Conservation (phyloP, 139 green algal species). For the Picochlorum costavermella region DNA sequence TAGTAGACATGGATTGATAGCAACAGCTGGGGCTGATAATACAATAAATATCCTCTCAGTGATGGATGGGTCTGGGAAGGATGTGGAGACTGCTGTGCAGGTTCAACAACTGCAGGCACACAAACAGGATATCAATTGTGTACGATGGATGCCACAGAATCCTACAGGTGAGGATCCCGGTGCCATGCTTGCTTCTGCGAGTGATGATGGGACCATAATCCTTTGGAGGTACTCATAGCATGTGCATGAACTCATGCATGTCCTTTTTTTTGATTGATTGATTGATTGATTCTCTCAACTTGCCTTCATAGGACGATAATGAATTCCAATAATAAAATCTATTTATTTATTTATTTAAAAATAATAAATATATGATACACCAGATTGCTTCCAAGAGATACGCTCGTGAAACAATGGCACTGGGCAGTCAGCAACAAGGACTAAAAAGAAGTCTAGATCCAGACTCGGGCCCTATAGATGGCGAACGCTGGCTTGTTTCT, state of each 20-base stretch:
- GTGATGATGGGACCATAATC: slow-evolving; percentile 60
- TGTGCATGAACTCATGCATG: not conserved
- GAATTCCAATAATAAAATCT: not conserved
- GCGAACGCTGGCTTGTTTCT: no score
- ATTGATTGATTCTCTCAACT: not conserved
- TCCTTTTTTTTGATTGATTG: no score
- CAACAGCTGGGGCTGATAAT: slow-evolving; percentile 62
- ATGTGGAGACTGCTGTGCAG: slow-evolving; percentile 4
- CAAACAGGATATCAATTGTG: slow-evolving; percentile 71
- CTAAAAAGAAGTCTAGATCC: no score
- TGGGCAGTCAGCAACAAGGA: no score
- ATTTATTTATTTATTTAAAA: no score
- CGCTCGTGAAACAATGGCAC: no score
- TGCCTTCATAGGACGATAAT: not conserved
- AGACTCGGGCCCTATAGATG: no score
- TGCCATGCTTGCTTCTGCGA: slow-evolving; percentile 45
- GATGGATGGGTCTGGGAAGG: slow-evolving; percentile 1
- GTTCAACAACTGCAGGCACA: slow-evolving; percentile 41
- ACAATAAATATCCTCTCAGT: slow-evolving; percentile 51
- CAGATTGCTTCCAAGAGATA: no score
- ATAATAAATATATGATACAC: no score
- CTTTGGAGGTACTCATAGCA: slow-evolving; percentile 43
- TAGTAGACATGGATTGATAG: slow-evolving; percentile 32
- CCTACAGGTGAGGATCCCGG: no score
- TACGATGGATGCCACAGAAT: slow-evolving; percentile 56